A percentile compares a stretch with the other conserved stretches of the same genome.
Evolutionary conservation across 1,139 yeast species (phyloP).

Genomic region (Blastobotrys elegans): DNA sequence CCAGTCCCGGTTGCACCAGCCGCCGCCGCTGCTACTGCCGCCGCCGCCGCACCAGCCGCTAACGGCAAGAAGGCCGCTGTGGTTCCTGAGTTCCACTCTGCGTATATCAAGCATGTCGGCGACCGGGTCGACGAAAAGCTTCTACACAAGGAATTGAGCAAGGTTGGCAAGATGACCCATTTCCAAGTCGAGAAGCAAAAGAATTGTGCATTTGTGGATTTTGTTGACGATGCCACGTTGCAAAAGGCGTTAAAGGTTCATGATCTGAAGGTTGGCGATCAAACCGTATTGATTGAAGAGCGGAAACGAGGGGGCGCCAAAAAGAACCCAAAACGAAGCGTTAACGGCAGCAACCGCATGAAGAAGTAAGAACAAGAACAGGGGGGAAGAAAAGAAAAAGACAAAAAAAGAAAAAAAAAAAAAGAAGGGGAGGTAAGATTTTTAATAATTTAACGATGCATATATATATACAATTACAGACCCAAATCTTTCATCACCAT

Average conservation of each 20-base stretch:
- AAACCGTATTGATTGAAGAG: slow-evolving; percentile 31
- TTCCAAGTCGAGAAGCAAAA: slow-evolving; percentile 34
- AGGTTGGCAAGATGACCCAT: slow-evolving; percentile 34
- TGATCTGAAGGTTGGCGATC: slow-evolving; percentile 31
- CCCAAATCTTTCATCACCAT: slow-evolving; percentile 70
- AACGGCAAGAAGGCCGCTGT: slow-evolving; percentile 7
- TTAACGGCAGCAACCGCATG: slow-evolving; percentile 7
- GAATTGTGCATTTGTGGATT: slow-evolving; percentile 39
- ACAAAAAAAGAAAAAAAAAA: slow-evolving; percentile 7
- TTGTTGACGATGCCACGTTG: slow-evolving; percentile 31
- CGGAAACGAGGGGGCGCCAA: slow-evolving; percentile 30
- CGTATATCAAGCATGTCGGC: slow-evolving; percentile 36
- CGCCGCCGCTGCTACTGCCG: slow-evolving; percentile 9
- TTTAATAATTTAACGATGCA: neutral
- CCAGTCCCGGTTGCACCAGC: slow-evolving; percentile 13
- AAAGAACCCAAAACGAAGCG: slow-evolving; percentile 1
- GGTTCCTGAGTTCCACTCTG: slow-evolving; percentile 32
- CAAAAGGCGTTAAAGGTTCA: slow-evolving; percentile 33
- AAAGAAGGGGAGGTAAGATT: neutral
- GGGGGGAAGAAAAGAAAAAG: neutral
- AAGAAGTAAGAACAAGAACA: slow-evolving; percentile 5
- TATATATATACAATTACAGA: neutral
- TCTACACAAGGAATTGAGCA: slow-evolving; percentile 30
- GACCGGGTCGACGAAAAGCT: slow-evolving; percentile 28
- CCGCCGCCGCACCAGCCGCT: neutral